phyloP scores from a whole-genome alignment of 192 early-diverging fungal genomes.

The Podila clonocystis region DNA sequence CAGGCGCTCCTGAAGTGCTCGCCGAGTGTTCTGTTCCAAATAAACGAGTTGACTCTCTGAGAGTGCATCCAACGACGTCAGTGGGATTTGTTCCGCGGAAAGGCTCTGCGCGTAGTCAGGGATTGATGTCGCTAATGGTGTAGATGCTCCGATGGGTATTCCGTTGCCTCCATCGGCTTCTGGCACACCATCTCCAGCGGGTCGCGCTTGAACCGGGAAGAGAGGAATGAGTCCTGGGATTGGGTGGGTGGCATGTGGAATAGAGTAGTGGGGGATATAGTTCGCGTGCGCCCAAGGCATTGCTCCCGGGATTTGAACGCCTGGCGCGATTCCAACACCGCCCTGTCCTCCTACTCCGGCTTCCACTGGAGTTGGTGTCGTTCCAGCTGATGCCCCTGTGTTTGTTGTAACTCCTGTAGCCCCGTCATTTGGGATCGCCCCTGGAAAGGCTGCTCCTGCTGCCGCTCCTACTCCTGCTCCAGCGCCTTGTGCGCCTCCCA shows the following conservation, averaged over 20 bases:
- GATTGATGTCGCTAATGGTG: no score
- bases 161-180: neutral
- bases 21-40: slow-evolving; percentile 65
- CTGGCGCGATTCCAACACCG: no score
- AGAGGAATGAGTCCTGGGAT: slow-evolving; percentile 54
- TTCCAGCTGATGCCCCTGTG: slow-evolving; percentile 20
- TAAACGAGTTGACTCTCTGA: slow-evolving; percentile 67
- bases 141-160: neutral
- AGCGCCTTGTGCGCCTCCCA: slow-evolving; percentile 8
- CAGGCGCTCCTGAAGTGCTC: slow-evolving; percentile 71
- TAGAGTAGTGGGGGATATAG: slow-evolving; percentile 28
- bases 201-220: slow-evolving; percentile 31
- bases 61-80: slow-evolving; percentile 54
- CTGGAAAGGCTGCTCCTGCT: neutral
- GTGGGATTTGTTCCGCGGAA: slow-evolving; percentile 36
- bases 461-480: slow-evolving; percentile 5
- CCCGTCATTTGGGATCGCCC: no score
- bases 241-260: slow-evolving; percentile 37
- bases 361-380: neutral
- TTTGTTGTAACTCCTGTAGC: no score
- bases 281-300: slow-evolving; percentile 2
- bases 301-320: neutral
- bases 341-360: no score
- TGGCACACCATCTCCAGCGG: neutral
- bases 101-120: neutral